Percentiles rank a stretch among this genome's conserved stretches.
phyloP scores from a whole-genome alignment of 352 stramenopile species.

The Pythium utonaiense region DNA sequence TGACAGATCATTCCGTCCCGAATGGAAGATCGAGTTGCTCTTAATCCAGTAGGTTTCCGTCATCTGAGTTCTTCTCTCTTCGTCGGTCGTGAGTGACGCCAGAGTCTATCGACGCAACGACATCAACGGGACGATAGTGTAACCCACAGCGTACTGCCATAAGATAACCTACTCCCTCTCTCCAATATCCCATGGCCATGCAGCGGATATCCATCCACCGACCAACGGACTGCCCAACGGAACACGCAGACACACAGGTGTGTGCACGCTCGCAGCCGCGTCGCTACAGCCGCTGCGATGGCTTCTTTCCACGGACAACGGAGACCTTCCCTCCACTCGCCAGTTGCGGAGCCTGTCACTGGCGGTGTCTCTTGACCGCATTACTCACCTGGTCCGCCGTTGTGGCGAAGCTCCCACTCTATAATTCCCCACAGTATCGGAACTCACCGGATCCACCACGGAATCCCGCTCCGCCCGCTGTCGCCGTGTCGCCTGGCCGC shows the following conservation, averaged over 20 bases:
- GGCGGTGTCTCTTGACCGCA: constrained; percentile 18
- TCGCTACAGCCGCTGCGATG: neutral
- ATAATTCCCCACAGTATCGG: neutral
- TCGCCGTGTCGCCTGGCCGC: neutral
- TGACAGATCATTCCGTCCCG: neutral
- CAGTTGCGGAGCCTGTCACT: constrained; percentile 2
- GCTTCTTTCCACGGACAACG: neutral
- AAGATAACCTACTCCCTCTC: neutral
- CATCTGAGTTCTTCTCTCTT: neutral
- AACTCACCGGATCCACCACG: neutral
- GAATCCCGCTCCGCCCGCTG: neutral
- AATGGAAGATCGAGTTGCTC: neutral
- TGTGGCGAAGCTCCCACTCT: constrained; percentile 5
- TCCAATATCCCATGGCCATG: too few species aligned
- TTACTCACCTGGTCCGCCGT: constrained; percentile 14
- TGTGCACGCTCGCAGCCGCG: too few species aligned
- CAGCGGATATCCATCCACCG: too few species aligned
- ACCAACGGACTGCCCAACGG: too few species aligned
- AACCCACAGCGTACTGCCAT: neutral
- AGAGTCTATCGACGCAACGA: constrained; percentile 4
- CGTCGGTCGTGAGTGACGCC: constrained; percentile 1
- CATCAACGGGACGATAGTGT: constrained; percentile 1
- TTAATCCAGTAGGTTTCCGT: neutral
- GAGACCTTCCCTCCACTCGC: neutral
- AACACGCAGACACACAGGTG: too few species aligned